Evolutionary conservation across 139 green algal species (phyloP).

Genomic region (Asterochloris sp.): DNA sequence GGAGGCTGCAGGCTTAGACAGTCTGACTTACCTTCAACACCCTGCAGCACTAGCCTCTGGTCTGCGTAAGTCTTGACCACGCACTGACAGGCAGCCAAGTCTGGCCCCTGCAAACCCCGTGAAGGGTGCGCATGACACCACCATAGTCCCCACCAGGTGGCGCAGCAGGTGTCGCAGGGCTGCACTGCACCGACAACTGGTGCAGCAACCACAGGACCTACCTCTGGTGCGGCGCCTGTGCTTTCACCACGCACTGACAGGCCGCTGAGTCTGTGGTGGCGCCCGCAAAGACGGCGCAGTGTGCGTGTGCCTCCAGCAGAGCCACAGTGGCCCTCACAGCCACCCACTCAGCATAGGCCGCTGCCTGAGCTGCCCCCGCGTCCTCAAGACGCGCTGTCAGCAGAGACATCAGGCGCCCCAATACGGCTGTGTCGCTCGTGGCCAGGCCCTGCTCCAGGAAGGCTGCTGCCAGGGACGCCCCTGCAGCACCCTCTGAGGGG

Average conservation of each 20-base stretch:
- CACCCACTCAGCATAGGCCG: conserved; percentile 64
- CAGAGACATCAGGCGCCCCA: conserved; percentile 66
- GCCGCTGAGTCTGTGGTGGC: conserved; percentile 8
- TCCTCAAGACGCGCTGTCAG: neutral
- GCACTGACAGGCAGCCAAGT: no score
- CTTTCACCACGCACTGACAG: conserved; percentile 19
- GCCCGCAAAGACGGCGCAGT: conserved; percentile 43
- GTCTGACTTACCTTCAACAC: no score
- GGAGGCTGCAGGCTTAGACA: no score
- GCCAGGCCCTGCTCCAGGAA: conserved; percentile 65
- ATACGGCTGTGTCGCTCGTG: conserved; percentile 44
- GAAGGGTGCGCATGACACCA: no score
- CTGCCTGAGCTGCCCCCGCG: neutral
- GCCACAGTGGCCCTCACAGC: conserved; percentile 38
- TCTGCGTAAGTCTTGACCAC: no score
- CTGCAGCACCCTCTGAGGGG: conserved; percentile 48
- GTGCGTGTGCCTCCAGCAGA: conserved; percentile 60
- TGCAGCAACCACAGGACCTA: neutral
- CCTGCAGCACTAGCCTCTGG: no score
- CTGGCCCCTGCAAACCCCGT: no score
- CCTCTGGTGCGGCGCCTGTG: conserved; percentile 31
- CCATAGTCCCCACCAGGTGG: no score
- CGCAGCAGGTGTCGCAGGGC: neutral
- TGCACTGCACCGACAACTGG: neutral
- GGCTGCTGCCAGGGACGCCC: conserved; percentile 53